Evolutionary conservation across 768 basidiomycete species (phyloP), one percentile per base, ranked within the genome.

Genomic region (Russula dissimulans): DNA sequence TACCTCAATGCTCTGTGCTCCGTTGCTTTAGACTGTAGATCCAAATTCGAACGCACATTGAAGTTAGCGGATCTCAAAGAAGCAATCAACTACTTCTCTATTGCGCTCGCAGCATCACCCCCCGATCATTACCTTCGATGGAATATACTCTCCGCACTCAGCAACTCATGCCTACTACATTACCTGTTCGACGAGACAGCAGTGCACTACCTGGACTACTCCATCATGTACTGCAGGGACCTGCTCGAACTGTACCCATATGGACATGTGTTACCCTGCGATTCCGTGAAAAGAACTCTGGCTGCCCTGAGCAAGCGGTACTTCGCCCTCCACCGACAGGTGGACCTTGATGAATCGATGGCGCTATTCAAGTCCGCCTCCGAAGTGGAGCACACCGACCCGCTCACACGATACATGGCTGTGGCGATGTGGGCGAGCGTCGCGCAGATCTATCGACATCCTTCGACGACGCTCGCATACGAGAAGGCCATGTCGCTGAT

Each of bases 261-360:
- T 7, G 57, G 57, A 17, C 57, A 59, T 15, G 11, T n/a, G n/a
- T n/a, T n/a, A n/a, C n/a, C n/a, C n/a, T n/a, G 46, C 50, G 57
- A 53, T 7, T 43, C 51, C 1, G 36, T 59, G 9, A 26, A 46
- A n/a, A 1, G 1, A 26, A 59, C 44, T 11, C 57, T 59, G 1
- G 57, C 51, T 17, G 0, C 57, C 26, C 36, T 53, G 36, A 59
- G 51, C 51, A 10, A 41, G 4, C 51, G 57, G 26, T 38, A 17
- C 22, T 29, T 17, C 5, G 7, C n/a, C 17, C 36, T 39, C 26
- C n/a, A 14, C 17, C 46, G 1, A 8, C 1, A 4, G 1, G 46
- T n/a, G n/a, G 57, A 41, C 51, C 32, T 59, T 31, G 51, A 53
- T 0, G 44, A 59, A 41, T 52, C 57, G 11, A 59, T 59, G 57